Evolutionary conservation across 176 grass and related monocot genomes (phyloP).

Genomic region (Sorghum bicolor): DNA sequence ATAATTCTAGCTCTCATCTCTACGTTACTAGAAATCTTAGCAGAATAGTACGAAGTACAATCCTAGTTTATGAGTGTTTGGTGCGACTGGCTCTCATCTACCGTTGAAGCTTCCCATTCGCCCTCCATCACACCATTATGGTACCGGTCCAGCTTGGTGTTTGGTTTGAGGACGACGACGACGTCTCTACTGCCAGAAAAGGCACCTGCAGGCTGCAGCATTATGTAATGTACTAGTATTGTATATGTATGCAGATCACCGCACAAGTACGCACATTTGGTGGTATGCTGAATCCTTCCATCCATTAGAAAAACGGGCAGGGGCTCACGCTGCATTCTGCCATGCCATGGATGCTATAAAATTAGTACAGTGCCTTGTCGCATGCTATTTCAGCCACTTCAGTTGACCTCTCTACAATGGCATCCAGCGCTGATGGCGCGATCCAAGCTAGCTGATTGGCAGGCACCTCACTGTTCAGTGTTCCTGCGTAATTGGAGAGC

Average conservation of each 20-base stretch:
- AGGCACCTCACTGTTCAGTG: not conserved
- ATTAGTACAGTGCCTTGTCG: not conserved
- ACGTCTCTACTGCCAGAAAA: not conserved
- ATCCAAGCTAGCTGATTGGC: not conserved
- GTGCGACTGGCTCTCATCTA: not conserved
- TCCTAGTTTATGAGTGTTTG: not conserved
- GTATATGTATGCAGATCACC: not conserved
- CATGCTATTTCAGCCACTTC: constrained; percentile 5
- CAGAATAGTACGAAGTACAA: not conserved
- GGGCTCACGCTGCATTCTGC: not conserved
- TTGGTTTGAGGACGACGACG: constrained; percentile 8
- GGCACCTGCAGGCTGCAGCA: not conserved
- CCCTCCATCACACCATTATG: not conserved
- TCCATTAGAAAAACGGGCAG: not conserved
- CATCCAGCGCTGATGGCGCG: not conserved
- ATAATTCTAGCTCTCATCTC: not conserved
- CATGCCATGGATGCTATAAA: not conserved
- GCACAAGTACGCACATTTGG: constrained; percentile 3
- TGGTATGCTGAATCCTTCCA: not conserved
- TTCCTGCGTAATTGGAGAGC: not conserved
- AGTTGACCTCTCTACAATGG: constrained; percentile 9
- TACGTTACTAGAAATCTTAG: not conserved
- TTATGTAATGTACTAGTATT: not conserved
- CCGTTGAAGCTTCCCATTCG: not conserved
- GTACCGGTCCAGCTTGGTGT: not conserved